These are phyloP conservation scores for Diaporthe australafricana DNA, from an alignment of 2,329 filamentous ascomycete species.

Conservation along the genomic window DNA sequence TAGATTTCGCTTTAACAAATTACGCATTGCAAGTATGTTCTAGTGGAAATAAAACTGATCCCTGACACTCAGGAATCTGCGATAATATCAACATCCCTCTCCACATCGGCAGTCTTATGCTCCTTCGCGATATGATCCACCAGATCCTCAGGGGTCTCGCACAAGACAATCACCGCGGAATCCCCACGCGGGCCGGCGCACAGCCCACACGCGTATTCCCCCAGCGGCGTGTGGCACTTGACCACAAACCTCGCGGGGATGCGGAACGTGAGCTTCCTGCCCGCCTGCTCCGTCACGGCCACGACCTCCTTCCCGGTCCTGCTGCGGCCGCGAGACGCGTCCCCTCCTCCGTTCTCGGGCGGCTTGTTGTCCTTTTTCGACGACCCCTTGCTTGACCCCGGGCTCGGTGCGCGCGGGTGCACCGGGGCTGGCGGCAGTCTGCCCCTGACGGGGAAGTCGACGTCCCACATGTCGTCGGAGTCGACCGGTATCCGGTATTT, in stretches of 20 bases:
- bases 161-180: constrained; percentile 11
- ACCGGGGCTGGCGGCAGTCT: constrained; percentile 34
- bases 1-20: too few species aligned
- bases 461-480: constrained; percentile 46
- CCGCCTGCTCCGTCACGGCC: constrained; percentile 43
- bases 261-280: constrained; percentile 47
- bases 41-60: background rate
- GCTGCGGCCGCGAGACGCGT: constrained; percentile 28
- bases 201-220: constrained; percentile 24
- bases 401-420: constrained; percentile 34
- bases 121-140: constrained; percentile 29
- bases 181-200: constrained; percentile 13
- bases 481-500: constrained; percentile 42
- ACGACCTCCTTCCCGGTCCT: constrained; percentile 35
- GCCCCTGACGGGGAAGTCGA: constrained; percentile 41
- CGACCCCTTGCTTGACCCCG: constrained; percentile 35
- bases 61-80: background rate
- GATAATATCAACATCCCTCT: constrained; percentile 24
- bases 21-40: too few species aligned
- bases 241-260: constrained; percentile 44
- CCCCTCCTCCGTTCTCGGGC: constrained; percentile 38
- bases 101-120: constrained; percentile 23
- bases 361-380: constrained; percentile 38
- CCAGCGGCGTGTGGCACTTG: constrained; percentile 47
- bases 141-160: constrained; percentile 23